Percentiles rank a stretch among this genome's conserved stretches.
These are phyloP conservation scores for Puccinia novopanici DNA, from an alignment of 1,284 basidiomycete genomes.

Conservation along the genomic window DNA sequence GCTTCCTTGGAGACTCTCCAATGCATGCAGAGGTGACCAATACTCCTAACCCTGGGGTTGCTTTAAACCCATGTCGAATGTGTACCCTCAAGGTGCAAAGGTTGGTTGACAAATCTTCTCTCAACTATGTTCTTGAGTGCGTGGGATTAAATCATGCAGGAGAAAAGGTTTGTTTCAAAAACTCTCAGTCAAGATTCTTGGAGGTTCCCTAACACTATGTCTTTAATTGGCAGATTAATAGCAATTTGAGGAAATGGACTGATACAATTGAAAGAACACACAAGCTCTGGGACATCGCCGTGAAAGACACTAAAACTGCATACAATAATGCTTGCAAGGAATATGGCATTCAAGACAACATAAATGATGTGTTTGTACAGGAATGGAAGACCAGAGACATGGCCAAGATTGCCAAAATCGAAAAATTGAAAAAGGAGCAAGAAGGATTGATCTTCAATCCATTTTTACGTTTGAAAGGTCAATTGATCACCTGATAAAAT, in stretches of 20 bases:
- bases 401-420: neutral
- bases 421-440: neutral
- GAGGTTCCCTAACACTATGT: too few relatives aligned
- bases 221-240: too few relatives aligned
- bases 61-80: constrained; percentile 1
- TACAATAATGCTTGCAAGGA: too few relatives aligned
- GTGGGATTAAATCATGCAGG: neutral
- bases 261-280: too few relatives aligned
- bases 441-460: constrained; percentile 5
- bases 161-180: too few relatives aligned
- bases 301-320: too few relatives aligned
- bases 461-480: constrained; percentile 6
- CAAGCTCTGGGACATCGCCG: too few relatives aligned
- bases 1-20: constrained; percentile 3
- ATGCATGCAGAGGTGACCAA: constrained; percentile 10
- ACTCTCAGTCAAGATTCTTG: too few relatives aligned
- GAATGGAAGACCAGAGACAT: neutral
- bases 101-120: neutral
- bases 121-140: neutral
- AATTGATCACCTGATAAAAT: neutral
- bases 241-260: too few relatives aligned
- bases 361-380: neutral
- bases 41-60: neutral
- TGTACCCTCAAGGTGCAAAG: neutral
- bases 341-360: neutral